Percentiles rank a stretch among this genome's conserved stretches.
phyloP scores from a whole-genome alignment of 2,329 filamentous ascomycete genomes.

The Penicillium brasilianum region DNA sequence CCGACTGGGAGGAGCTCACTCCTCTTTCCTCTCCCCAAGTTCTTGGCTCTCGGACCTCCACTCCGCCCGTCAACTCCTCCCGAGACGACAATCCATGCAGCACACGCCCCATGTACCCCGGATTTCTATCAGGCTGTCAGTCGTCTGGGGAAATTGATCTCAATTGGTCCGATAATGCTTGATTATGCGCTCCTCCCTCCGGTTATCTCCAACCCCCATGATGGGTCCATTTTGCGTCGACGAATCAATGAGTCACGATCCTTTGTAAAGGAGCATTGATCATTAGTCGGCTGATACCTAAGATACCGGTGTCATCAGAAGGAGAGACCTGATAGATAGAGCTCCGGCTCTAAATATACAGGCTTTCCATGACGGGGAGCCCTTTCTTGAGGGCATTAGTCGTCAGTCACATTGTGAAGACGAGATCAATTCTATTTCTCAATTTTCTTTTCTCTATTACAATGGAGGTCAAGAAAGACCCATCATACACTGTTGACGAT shows the following conservation, averaged over 20 bases:
- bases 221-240: constrained; percentile 10
- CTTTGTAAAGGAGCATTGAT: constrained; percentile 6
- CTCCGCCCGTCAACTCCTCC: constrained; percentile 19
- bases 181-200: constrained; percentile 10
- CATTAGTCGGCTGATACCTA: constrained; percentile 15
- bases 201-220: constrained; percentile 14
- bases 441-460: not conserved
- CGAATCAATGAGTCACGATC: constrained; percentile 24
- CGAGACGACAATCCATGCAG: not conserved
- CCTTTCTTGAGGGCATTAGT: not conserved
- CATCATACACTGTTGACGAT: constrained; percentile 7
- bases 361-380: not conserved
- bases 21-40: not conserved
- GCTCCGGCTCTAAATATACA: constrained; percentile 11
- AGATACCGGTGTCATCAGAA: constrained; percentile 7
- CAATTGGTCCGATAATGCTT: constrained; percentile 18
- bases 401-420: constrained; percentile 1
- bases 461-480: constrained; percentile 29
- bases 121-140: constrained; percentile 11
- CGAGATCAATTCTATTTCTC: constrained; percentile 4
- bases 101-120: constrained; percentile 16
- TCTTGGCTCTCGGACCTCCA: not conserved
- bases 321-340: constrained; percentile 4
- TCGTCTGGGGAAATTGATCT: constrained; percentile 14
- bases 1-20: not conserved